These are phyloP conservation scores for Zopfochytrium polystomum DNA, from an alignment of 371 early-diverging fungal genomes.

Conservation along the genomic window DNA sequence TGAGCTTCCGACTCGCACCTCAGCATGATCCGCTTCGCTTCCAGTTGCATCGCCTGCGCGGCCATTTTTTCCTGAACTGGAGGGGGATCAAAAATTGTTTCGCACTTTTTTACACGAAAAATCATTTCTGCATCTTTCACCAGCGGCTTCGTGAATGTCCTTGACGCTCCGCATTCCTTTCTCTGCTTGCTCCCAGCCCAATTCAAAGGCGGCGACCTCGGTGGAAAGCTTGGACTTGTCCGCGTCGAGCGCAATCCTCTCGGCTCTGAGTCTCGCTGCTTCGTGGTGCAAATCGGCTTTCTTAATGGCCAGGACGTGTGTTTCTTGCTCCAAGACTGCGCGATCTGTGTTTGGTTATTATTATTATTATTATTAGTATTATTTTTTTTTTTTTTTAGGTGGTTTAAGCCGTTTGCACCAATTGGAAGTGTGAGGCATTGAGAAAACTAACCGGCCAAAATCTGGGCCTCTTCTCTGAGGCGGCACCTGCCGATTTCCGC, in stretches of 20 bases:
- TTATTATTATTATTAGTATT: too few relatives aligned
- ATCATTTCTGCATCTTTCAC: slow-evolving; percentile 8
- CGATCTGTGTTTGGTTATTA: slow-evolving; percentile 9
- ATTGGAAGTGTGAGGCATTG: too few relatives aligned
- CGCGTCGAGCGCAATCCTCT: slow-evolving; percentile 14
- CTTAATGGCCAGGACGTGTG: slow-evolving; percentile 11
- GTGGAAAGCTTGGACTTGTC: slow-evolving; percentile 9
- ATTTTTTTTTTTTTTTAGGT: too few relatives aligned
- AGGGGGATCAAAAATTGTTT: slow-evolving; percentile 12
- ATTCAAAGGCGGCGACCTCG: slow-evolving; percentile 19
- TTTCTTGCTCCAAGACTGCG: slow-evolving; percentile 6
- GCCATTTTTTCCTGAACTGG: too few relatives aligned
- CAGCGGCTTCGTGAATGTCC: slow-evolving; percentile 8
- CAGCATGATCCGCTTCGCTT: too few relatives aligned
- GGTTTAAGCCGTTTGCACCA: too few relatives aligned
- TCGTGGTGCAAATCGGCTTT: slow-evolving; percentile 16
- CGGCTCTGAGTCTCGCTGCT: slow-evolving; percentile 11
- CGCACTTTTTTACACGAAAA: background rate
- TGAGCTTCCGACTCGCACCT: too few relatives aligned
- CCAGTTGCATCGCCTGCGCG: too few relatives aligned
- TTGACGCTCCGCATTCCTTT: background rate
- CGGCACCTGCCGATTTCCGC: slow-evolving; percentile 2
- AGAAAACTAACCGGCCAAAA: slow-evolving; percentile 12
- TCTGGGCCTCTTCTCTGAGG: slow-evolving; percentile 11
- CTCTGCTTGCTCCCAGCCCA: slow-evolving; percentile 18